Base-by-base conservation (phyloP, 352 stramenopile species). In the Globisporangium cystogenes region DNA sequence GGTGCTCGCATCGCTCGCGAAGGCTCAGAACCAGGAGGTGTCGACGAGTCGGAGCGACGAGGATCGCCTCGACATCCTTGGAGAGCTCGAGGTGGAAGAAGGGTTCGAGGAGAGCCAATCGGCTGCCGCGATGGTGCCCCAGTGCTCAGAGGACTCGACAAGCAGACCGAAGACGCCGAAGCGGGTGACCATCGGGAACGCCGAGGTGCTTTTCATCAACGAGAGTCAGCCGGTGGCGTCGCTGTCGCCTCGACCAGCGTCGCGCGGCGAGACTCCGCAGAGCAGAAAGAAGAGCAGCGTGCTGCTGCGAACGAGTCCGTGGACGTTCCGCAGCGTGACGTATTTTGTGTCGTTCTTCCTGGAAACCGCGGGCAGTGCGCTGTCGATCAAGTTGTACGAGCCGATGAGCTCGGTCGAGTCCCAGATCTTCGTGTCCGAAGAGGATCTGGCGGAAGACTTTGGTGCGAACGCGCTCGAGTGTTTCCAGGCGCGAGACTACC, bases 281-380 rank as follows among this genome's bases (percentile, higher is more conserved):
- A 15, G 8, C 12, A 16, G 8, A 14, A 65, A 62, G 10, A 37
- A 48, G 31, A 47, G 31, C 23, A 76, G 60, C 26, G 54, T 76
- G 27, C 52, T 87, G 31, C 45, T 90, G 27, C 70, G 74, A 5
- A 87, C 75, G 24, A 84, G 76, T 60, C 70, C 76, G 27, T 90
- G 80, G 80, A 85, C 64, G 11, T 82, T 85, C 57, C 71, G 67
- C 31, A 65, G 68, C 16, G 70, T 88, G 44, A 81, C 75, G 21
- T 90, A 90, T 51, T 87, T 86, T 48, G 80, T 88, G n/a, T 87
- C 76, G n/a, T 88, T 90, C 51, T 87, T 86, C 53, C 55, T 88
- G 16, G 68, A 81, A 33, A 45, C 66, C 15, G 58, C 63, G 7
- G 67, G 64, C 7, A 23, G 65, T 16, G 42, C 53, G 48, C 65